Evolutionary conservation across 495 filamentous ascomycete genomes (phyloP).

Genomic region (Cryomyces antarcticus): DNA sequence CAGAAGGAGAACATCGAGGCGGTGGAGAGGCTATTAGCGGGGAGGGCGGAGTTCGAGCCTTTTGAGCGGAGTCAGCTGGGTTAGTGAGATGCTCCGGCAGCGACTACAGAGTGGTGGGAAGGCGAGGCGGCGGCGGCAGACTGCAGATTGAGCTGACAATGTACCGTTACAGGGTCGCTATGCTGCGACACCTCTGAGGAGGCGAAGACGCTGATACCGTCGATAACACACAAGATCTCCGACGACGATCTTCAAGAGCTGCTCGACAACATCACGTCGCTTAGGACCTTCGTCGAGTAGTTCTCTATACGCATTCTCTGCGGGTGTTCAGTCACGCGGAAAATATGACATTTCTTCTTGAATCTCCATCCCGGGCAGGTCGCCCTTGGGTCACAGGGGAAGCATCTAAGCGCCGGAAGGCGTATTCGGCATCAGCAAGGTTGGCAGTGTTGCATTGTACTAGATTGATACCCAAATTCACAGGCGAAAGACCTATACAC

Average conservation of each 20-base stretch:
- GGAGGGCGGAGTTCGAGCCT: conserved; percentile 58
- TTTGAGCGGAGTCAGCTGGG: conserved; percentile 90
- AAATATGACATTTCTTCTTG: no score
- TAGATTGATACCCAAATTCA: no score
- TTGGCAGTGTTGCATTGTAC: no score
- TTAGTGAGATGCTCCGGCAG: conserved; percentile 21
- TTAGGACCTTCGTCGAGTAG: conserved; percentile 16
- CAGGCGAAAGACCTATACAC: no score
- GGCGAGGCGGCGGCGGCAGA: not conserved
- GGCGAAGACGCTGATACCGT: conserved; percentile 89
- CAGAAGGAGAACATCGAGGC: conserved; percentile 83
- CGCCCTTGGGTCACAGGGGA: no score
- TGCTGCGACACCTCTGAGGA: conserved; percentile 86
- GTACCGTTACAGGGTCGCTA: conserved; percentile 42
- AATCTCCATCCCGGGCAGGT: no score
- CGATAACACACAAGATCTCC: conserved; percentile 64
- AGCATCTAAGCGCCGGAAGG: no score
- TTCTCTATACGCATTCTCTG: no score
- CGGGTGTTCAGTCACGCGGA: no score
- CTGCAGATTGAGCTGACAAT: conserved; percentile 4
- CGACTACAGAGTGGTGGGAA: not conserved
- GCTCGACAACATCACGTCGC: conserved; percentile 73
- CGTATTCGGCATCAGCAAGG: no score
- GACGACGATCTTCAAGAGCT: conserved; percentile 76
- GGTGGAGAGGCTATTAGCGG: conserved; percentile 61